Evolutionary conservation across 2,329 filamentous ascomycete species (phyloP).

Genomic region (Apiospora sp.): DNA sequence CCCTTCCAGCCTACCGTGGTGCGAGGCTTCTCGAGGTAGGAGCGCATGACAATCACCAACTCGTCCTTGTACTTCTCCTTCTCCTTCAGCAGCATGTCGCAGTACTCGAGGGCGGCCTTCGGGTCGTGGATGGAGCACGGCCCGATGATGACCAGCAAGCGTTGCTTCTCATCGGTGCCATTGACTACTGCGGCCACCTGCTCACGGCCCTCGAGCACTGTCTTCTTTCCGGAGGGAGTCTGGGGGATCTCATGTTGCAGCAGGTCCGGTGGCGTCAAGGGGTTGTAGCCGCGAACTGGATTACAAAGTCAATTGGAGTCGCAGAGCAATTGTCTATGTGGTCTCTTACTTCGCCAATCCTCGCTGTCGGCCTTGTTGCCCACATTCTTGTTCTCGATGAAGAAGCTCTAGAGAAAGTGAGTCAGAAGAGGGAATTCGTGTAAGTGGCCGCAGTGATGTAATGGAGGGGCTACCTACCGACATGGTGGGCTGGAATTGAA

Average conservation of each 20-base stretch:
- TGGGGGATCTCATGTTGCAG: slow-evolving; percentile 90
- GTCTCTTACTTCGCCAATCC: slow-evolving; percentile 80
- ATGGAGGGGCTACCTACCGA: slow-evolving; percentile 23
- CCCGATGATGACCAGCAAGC: slow-evolving; percentile 80
- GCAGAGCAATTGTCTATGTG: slow-evolving; percentile 23
- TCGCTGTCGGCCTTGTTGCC: slow-evolving; percentile 78
- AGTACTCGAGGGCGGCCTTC: slow-evolving; percentile 89
- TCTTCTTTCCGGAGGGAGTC: slow-evolving; percentile 63
- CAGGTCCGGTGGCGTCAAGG: slow-evolving; percentile 89
- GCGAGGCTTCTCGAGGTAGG: slow-evolving; percentile 97
- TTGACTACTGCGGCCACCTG: slow-evolving; percentile 75
- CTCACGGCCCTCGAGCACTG: slow-evolving; percentile 67
- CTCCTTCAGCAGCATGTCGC: slow-evolving; percentile 79
- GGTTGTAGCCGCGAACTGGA: slow-evolving; percentile 87
- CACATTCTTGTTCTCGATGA: slow-evolving; percentile 80
- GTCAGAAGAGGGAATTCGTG: slow-evolving; percentile 30
- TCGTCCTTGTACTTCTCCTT: slow-evolving; percentile 91
- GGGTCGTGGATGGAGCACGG: slow-evolving; percentile 99
- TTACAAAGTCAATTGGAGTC: slow-evolving; percentile 32
- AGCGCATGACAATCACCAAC: slow-evolving; percentile 94
- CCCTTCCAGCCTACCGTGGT: slow-evolving; percentile 99
- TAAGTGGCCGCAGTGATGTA: slow-evolving; percentile 21
- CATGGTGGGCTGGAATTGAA: slow-evolving; percentile 7
- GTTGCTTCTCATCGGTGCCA: slow-evolving; percentile 66
- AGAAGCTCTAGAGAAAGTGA: slow-evolving; percentile 61